phyloP scores from a whole-genome alignment of 805 yeast genomes.

The Suhomyces xylopsoci region DNA sequence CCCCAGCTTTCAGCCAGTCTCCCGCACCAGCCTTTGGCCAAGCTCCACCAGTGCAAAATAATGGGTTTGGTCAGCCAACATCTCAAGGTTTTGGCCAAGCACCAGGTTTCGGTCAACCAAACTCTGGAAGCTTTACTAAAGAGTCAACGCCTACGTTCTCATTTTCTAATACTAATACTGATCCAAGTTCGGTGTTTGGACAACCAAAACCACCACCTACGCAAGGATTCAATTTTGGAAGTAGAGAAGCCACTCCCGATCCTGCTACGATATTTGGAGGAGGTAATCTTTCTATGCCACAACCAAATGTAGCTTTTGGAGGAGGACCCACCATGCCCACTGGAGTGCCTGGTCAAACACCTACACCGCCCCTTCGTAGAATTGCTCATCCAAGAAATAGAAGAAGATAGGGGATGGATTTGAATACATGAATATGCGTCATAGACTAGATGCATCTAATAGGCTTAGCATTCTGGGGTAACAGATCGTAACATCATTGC shows the following conservation, averaged over 20 bases:
- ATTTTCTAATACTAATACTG: constrained; percentile 2
- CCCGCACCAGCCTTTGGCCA: constrained; percentile 3
- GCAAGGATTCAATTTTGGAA: constrained; percentile 18
- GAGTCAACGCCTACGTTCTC: constrained; percentile 5
- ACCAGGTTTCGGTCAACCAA: constrained; percentile 3
- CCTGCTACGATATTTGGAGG: constrained; percentile 31
- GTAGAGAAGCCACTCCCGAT: constrained; percentile 28
- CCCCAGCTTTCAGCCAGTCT: not conserved
- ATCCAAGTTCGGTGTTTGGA: constrained; percentile 8
- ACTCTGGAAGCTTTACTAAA: constrained; percentile 1
- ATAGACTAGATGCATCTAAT: not conserved
- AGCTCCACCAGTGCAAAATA: not conserved
- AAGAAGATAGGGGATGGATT: constrained; percentile 1
- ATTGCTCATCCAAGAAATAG: constrained; percentile 10
- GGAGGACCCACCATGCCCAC: not conserved
- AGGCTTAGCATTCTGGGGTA: not conserved
- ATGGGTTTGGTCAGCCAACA: constrained; percentile 2
- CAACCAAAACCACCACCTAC: constrained; percentile 1
- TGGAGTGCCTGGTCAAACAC: constrained; percentile 3
- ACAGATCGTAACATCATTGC: not conserved
- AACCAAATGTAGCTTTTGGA: constrained; percentile 1
- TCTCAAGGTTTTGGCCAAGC: not conserved
- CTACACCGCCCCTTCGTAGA: constrained; percentile 8
- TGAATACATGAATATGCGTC: not conserved
- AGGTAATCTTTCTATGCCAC: constrained; percentile 5